Conservation (phyloP, 768 basidiomycete genomes). For the Tricholoma terreum region DNA sequence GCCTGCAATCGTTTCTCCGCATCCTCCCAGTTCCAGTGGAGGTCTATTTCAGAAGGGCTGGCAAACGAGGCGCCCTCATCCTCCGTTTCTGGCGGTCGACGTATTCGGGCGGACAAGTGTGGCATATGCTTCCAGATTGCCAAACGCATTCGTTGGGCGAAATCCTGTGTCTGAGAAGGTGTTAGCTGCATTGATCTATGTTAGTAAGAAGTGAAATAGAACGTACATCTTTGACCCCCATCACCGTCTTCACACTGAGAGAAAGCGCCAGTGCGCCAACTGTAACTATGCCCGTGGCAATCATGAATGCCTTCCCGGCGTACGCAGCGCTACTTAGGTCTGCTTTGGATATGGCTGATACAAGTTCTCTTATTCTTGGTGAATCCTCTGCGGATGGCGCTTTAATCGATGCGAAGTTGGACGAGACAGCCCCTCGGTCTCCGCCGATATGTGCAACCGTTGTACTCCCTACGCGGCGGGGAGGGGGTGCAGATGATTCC, state of each 20-base stretch:
- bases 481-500: slow-evolving; percentile 23
- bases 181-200: neutral
- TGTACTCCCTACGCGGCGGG: slow-evolving; percentile 21
- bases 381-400: slow-evolving; percentile 20
- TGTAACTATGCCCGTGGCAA: slow-evolving; percentile 61
- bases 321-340: slow-evolving; percentile 51
- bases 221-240: slow-evolving; percentile 59
- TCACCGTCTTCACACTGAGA: slow-evolving; percentile 45
- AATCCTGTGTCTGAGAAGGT: slow-evolving; percentile 49
- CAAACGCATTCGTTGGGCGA: slow-evolving; percentile 54
- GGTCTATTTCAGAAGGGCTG: slow-evolving; percentile 19
- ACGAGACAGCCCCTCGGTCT: slow-evolving; percentile 6
- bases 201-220: slow-evolving; percentile 3
- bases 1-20: slow-evolving; percentile 50
- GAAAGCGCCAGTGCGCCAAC: slow-evolving; percentile 43
- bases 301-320: slow-evolving; percentile 59
- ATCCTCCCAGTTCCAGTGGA: slow-evolving; percentile 48
- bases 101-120: slow-evolving; percentile 47
- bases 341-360: slow-evolving; percentile 35
- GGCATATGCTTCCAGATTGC: slow-evolving; percentile 48
- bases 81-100: slow-evolving; percentile 36
- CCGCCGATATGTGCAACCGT: slow-evolving; percentile 7
- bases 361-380: slow-evolving; percentile 28
- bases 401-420: slow-evolving; percentile 16
- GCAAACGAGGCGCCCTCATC: slow-evolving; percentile 20